Evolutionary conservation across 495 filamentous ascomycete species (phyloP), one percentile per base, ranked within the genome.

Genomic region (Neurospora discreta): DNA sequence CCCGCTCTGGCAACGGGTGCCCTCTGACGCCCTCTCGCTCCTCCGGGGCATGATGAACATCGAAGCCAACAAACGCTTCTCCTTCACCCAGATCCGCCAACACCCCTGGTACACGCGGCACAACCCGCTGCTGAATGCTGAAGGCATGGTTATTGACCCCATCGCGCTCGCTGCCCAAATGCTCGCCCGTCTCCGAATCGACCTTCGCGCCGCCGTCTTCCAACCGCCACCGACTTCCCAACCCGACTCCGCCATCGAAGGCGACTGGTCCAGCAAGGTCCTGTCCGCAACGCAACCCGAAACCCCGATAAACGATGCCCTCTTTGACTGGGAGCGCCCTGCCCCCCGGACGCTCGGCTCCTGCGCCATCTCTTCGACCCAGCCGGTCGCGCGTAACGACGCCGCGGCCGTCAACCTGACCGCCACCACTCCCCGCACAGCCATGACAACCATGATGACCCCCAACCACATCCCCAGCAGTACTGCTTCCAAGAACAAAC

Each of bases 91-190:
- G 73, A 91, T 99, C 71, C 90, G 93, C 58, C 88, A 91, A 69
- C 96, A 99, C 81, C 95, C 94, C 40, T 99, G 95, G 95, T 98
- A 93, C 77, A 97, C 93, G 2, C 88, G 93, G 68, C 86, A 83
- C 41, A 98, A 98, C 78, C 88, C 86, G 43, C 90, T 91, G 76
- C 86, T 98, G 7, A 88, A 87, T 0, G 73, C 85, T 0, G 89
- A 95, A 68, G 95, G 95, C 75, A 88, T 86, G 72, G 86, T 94
- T n/a, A 85, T 87, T 26, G 93, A 98, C 74, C 90, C 92, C 1
- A 82, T 98, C 73, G 87, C 88, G 33, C 84, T 98, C 23, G 95
- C 95, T 38, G 97, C 95, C 0, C 88, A 91, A 74, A 96, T 99
- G 91, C 91, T 99, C 71, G 92, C 96, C 75, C 90, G 86, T 42